Base-by-base conservation (phyloP, 139 green algal genomes). In the Micractinium conductrix region DNA sequence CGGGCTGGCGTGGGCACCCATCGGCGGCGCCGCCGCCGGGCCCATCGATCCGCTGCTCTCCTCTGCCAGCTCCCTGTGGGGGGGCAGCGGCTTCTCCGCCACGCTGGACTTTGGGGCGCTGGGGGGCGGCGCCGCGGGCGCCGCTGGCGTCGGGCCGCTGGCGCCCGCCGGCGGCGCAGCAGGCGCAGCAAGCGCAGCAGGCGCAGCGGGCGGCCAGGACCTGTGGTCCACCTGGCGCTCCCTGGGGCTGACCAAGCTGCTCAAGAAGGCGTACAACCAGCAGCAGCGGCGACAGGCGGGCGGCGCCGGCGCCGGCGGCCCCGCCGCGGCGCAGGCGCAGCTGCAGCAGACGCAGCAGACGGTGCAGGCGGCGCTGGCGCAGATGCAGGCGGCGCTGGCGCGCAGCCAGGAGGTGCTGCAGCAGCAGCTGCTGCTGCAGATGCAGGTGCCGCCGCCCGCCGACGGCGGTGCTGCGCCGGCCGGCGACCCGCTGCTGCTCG, bases 1-100 rank as follows among this genome's bases (percentile, higher is more conserved):
- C 3, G 91, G 91, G 2, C 84, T 94, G 38, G 90, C 90, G 62
- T 94, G 91, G 91, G 88, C 91, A 16, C 75, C 79, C 3, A 44
- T 74, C 48, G 79, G 50, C 33, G 75, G 50, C 76, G 78, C 42
- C 38, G 28, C 33, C 22, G 44, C 42, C 3, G 70, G 45, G 76
- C 4, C 68, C 9, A 42, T 84, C 44, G 60, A 68, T 42, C n/a
- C 45, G 1, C 68, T 74, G 68, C 69, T 84, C 9, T 17, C 44
- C 21, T 35, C 42, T 40, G 35, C 76, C 28, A 72, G 38, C 58
- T 82, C 76, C 0, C 76, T 82, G 0, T 82, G 76, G 76, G 76
- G 76, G 19, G 63, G 58, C 6, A 45, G 35, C 48, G 42, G 81
- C 62, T 55, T 78, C 33, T 63, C 73, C 24, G 78, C 82, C 2